A percentile compares a stretch with the other conserved stretches of the same genome.
These are phyloP conservation scores for Fusarium protoensiforme DNA, from an alignment of 2,329 filamentous ascomycete species.

Conservation along the genomic window DNA sequence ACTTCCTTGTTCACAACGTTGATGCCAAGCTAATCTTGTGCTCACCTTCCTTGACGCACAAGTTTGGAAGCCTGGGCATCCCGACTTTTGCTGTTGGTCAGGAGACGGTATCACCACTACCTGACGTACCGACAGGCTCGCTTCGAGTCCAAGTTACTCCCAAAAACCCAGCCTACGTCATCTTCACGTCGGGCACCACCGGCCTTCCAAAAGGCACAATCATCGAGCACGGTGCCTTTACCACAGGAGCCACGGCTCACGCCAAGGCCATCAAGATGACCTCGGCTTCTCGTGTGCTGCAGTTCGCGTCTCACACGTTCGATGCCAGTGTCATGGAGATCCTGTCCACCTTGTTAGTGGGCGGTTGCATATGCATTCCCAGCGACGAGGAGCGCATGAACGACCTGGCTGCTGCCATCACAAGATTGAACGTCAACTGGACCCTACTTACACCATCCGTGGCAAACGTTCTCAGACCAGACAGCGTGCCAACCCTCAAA, in stretches of 20 bases:
- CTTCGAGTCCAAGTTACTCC: background rate
- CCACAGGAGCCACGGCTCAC: conserved; percentile 22
- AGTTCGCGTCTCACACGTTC: conserved; percentile 24
- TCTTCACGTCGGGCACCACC: conserved; percentile 37
- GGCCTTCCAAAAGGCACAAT: conserved; percentile 33
- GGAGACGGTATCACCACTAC: background rate
- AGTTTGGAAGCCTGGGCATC: background rate
- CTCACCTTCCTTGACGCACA: background rate
- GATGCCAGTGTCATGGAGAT: conserved; percentile 39
- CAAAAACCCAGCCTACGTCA: conserved; percentile 22
- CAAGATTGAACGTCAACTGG: conserved; percentile 27
- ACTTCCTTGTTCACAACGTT: conserved; percentile 19
- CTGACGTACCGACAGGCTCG: fast-evolving
- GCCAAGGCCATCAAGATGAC: conserved; percentile 25
- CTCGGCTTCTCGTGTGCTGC: conserved; percentile 23
- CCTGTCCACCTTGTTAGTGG: conserved; percentile 30
- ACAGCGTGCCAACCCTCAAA: conserved; percentile 2
- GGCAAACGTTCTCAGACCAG: conserved; percentile 20
- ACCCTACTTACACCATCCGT: conserved; percentile 30
- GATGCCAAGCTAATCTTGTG: conserved; percentile 23
- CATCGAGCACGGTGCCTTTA: conserved; percentile 27
- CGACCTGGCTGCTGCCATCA: conserved; percentile 16
- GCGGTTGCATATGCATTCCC: conserved; percentile 31
- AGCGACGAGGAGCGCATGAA: conserved; percentile 29
- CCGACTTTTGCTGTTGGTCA: background rate